A percentile compares a stretch with the other conserved stretches of the same genome.
phyloP scores from a whole-genome alignment of 2,329 filamentous ascomycete genomes.

The Penicillium sp. region DNA sequence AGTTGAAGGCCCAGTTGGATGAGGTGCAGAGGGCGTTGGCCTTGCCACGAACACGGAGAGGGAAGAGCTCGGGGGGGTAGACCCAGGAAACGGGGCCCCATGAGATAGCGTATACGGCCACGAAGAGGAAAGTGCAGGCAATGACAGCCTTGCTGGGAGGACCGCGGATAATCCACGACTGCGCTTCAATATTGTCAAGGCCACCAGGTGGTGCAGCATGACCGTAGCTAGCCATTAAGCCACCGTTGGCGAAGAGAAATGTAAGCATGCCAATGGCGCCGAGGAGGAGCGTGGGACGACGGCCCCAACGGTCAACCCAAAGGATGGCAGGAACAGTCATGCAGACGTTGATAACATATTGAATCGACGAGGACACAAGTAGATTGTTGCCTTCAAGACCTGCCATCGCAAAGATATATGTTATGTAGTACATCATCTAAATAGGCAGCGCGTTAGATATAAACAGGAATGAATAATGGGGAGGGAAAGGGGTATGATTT shows the following conservation, averaged over 20 bases:
- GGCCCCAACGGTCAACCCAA: constrained; percentile 76
- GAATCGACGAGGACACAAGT: constrained; percentile 70
- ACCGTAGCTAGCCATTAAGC: constrained; percentile 46
- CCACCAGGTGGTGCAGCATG: constrained; percentile 48
- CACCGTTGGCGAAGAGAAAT: constrained; percentile 49
- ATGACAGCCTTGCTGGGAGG: constrained; percentile 68
- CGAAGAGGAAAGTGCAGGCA: constrained; percentile 74
- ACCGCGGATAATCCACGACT: constrained; percentile 46
- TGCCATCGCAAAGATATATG: constrained; percentile 71
- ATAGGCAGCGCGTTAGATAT: background rate
- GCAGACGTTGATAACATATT: constrained; percentile 78
- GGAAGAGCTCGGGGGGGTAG: constrained; percentile 67
- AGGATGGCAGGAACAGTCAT: constrained; percentile 80
- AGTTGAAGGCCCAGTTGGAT: constrained; percentile 69
- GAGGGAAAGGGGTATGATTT: background rate
- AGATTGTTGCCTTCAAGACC: constrained; percentile 64
- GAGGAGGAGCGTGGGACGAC: constrained; percentile 67
- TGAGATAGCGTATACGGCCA: constrained; percentile 69
- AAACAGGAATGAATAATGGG: background rate
- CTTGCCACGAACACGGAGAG: constrained; percentile 66
- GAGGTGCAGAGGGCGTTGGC: constrained; percentile 66
- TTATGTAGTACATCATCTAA: constrained; percentile 71
- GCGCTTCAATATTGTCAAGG: constrained; percentile 36
- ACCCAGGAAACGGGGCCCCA: constrained; percentile 66
- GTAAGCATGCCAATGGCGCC: constrained; percentile 67